These are phyloP conservation scores for Saccharomyces hybrid DNA, from an alignment of 1,139 yeast species.

Conservation along the genomic window DNA sequence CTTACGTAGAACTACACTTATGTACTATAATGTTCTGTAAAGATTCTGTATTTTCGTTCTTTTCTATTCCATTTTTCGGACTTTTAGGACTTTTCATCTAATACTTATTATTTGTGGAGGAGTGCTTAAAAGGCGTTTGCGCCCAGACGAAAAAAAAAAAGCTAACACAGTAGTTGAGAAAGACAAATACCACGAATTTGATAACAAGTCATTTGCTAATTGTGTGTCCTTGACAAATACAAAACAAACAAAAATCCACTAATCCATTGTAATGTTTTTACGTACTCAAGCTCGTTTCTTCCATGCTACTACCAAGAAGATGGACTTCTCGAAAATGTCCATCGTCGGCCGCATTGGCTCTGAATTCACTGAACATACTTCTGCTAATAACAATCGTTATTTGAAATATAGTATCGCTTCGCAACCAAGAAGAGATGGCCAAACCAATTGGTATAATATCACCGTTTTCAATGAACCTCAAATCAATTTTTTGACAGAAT, in stretches of 20 bases:
- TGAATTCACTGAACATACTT: slow-evolving; percentile 30
- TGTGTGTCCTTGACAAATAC: neutral
- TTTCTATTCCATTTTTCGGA: too few relatives aligned
- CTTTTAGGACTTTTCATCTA: neutral
- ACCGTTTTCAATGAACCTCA: slow-evolving; percentile 50
- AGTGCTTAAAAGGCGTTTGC: neutral
- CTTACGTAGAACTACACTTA: too few relatives aligned
- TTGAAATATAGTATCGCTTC: slow-evolving; percentile 56
- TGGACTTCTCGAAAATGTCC: slow-evolving; percentile 32
- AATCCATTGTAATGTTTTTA: slow-evolving; percentile 13
- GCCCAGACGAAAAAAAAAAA: neutral
- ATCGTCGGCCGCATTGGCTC: slow-evolving; percentile 32
- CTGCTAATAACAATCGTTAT: slow-evolving; percentile 44
- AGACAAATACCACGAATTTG: neutral
- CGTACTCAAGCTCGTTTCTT: slow-evolving; percentile 28
- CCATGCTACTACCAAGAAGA: slow-evolving; percentile 26
- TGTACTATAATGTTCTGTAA: too few relatives aligned
- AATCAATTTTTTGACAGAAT: slow-evolving; percentile 45
- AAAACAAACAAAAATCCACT: neutral
- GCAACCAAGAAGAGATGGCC: slow-evolving; percentile 42
- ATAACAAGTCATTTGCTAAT: neutral
- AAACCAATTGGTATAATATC: slow-evolving; percentile 57
- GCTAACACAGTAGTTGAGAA: neutral
- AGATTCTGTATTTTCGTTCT: too few relatives aligned
- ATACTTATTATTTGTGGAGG: too few relatives aligned